Conservation (phyloP, 2,329 filamentous ascomycete genomes). For the Penicillium sp. region DNA sequence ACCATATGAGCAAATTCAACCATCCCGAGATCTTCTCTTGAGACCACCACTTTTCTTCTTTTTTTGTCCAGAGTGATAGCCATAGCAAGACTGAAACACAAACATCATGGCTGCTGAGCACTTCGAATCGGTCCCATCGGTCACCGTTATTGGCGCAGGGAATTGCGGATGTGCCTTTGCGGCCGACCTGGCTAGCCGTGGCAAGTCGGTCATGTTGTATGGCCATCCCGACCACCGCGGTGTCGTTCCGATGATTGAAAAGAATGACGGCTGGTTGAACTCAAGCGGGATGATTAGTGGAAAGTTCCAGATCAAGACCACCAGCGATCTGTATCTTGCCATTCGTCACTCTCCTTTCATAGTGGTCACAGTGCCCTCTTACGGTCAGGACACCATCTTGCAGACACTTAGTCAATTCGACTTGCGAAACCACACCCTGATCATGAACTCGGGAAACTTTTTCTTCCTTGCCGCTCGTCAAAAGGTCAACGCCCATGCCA, state of each 20-base stretch:
- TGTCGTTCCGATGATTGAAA: constrained; percentile 16
- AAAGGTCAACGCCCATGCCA: constrained; percentile 14
- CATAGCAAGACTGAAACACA: neutral
- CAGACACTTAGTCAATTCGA: constrained; percentile 10
- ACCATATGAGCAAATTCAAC: neutral
- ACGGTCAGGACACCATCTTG: constrained; percentile 12
- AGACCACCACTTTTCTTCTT: neutral
- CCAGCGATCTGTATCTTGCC: constrained; percentile 16
- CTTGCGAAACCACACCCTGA: constrained; percentile 16
- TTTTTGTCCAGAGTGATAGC: neutral
- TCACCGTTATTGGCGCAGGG: constrained; percentile 16
- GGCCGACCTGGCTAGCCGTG: constrained; percentile 16
- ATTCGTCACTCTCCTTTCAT: constrained; percentile 13
- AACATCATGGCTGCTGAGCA: constrained; percentile 3
- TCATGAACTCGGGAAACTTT: constrained; percentile 22
- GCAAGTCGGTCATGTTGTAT: constrained; percentile 18
- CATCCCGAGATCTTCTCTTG: neutral
- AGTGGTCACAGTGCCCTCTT: constrained; percentile 14
- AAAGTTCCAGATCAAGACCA: constrained; percentile 16
- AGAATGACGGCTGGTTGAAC: constrained; percentile 15
- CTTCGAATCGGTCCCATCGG: constrained; percentile 7
- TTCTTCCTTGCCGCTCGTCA: constrained; percentile 20
- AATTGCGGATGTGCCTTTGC: constrained; percentile 18
- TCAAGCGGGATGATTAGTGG: constrained; percentile 13
- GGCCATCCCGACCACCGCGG: constrained; percentile 21